These are phyloP conservation scores for Phytophthora quininea DNA, from an alignment of 352 stramenopile species.

Conservation along the genomic window DNA sequence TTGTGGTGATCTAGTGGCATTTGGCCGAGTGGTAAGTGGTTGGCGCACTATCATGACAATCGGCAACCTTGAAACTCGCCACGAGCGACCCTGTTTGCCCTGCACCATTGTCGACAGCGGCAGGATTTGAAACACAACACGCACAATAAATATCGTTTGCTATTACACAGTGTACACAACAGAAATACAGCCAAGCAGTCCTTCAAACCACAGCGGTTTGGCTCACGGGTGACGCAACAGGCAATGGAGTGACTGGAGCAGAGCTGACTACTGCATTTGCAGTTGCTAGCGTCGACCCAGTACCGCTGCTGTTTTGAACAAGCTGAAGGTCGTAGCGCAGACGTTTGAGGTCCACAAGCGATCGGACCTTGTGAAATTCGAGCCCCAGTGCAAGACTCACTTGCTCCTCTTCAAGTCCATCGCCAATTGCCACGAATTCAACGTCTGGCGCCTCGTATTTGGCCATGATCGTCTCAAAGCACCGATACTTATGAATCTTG, in stretches of 20 bases:
- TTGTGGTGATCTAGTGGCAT: constrained; percentile 53
- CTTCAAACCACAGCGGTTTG: constrained; percentile 37
- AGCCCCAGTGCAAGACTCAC: constrained; percentile 72
- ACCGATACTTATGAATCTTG: constrained; percentile 78
- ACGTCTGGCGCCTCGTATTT: constrained; percentile 52
- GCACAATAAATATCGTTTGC: constrained; percentile 39
- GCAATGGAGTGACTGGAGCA: constrained; percentile 14
- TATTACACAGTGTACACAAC: constrained; percentile 11
- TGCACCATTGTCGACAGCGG: constrained; percentile 79
- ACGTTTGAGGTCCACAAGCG: constrained; percentile 63
- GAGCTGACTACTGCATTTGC: constrained; percentile 11
- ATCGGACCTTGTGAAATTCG: constrained; percentile 76
- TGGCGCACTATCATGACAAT: constrained; percentile 65
- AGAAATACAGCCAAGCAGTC: background rate
- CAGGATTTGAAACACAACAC: constrained; percentile 34
- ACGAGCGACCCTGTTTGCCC: constrained; percentile 60
- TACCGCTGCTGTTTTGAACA: constrained; percentile 28
- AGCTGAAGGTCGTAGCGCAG: constrained; percentile 69
- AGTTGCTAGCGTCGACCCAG: constrained; percentile 5
- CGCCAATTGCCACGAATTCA: constrained; percentile 80
- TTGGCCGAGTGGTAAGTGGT: constrained; percentile 72
- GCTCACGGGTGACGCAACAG: constrained; percentile 23
- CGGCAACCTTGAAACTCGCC: constrained; percentile 50
- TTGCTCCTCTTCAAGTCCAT: constrained; percentile 80
- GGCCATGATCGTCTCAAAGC: constrained; percentile 77